These are phyloP conservation scores for Fusarium agapanthi DNA, from an alignment of 2,329 filamentous ascomycete genomes.

Conservation along the genomic window DNA sequence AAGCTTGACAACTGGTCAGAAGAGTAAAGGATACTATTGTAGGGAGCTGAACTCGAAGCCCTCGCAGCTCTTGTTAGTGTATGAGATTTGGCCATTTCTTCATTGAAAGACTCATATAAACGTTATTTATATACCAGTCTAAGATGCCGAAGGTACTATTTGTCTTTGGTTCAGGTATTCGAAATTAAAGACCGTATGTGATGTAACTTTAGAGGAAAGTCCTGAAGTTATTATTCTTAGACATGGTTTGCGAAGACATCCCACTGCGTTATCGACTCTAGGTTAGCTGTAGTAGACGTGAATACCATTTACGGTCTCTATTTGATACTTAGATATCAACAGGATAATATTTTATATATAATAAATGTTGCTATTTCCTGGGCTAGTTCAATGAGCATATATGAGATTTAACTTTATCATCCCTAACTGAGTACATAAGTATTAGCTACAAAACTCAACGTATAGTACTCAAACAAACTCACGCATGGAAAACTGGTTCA, in stretches of 20 bases:
- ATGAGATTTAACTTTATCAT: background rate
- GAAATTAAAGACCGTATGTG: background rate
- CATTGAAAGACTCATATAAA: too few species aligned
- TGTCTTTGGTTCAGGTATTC: background rate
- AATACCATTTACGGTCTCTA: background rate
- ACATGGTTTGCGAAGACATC: background rate
- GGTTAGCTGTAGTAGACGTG: background rate
- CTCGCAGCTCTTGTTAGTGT: too few species aligned
- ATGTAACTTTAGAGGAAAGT: background rate
- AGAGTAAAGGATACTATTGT: too few species aligned
- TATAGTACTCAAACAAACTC: background rate
- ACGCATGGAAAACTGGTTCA: background rate
- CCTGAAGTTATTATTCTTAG: too few species aligned
- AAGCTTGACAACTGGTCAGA: background rate
- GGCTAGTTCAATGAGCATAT: background rate
- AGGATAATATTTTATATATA: background rate
- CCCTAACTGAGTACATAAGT: background rate
- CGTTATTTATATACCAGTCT: too few species aligned
- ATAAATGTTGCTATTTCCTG: background rate
- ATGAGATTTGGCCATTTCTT: too few species aligned
- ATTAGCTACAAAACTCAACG: background rate
- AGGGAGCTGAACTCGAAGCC: too few species aligned
- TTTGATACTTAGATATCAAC: background rate
- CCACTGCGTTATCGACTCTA: background rate
- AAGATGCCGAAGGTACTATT: too few species aligned